Evolutionary conservation across 2,329 filamentous ascomycete genomes (phyloP), one percentile per base, ranked within the genome.

Genomic region (Calonectria honghensis): DNA sequence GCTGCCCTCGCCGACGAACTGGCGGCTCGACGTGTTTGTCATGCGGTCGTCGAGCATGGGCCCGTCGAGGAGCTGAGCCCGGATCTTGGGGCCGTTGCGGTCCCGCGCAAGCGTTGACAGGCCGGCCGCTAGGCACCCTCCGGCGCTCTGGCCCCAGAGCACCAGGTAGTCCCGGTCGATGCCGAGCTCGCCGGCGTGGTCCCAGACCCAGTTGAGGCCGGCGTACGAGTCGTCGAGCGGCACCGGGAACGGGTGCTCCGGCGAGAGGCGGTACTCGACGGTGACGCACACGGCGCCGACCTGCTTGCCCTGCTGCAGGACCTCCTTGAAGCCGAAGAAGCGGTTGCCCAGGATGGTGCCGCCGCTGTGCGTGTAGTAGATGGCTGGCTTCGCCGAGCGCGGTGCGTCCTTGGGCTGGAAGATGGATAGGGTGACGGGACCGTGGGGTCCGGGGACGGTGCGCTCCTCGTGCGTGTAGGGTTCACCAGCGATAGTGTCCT

Each of bases 21-120:
- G 82, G 18, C 75, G 75, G n/a, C 81, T 80, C 6, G 83, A 83
- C 10, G 73, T 73, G n/a, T 74, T 79, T n/a, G 82, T 80, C 52
- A 82, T 84, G 61, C 83, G 79, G 73, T 89, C 86, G 76, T 89
- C 87, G 16, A 89, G 80, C 87, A 89, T 89, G 4, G 86, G 87
- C 64, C 86, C 86, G 59, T 87, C 81, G 14, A 89, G 83, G 57
- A 89, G 82, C 79, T 88, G 84, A 18, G 77, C 79, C 84, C 86
- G 51, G 79, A 84, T 70, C 84, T 76, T 50, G 76, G 80, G 70
- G 78, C 85, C 54, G 51, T 76, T 65, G 29, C 79, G 73, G 73
- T 87, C 84, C 27, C 85, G 79, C 10, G 85, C 85, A 74, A 86
- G 80, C 61, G 88, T 77, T 1, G 84, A 82, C 39, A 85, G 77